Base-by-base conservation (phyloP, 768 basidiomycete species). In the Suillus tomentosus region DNA sequence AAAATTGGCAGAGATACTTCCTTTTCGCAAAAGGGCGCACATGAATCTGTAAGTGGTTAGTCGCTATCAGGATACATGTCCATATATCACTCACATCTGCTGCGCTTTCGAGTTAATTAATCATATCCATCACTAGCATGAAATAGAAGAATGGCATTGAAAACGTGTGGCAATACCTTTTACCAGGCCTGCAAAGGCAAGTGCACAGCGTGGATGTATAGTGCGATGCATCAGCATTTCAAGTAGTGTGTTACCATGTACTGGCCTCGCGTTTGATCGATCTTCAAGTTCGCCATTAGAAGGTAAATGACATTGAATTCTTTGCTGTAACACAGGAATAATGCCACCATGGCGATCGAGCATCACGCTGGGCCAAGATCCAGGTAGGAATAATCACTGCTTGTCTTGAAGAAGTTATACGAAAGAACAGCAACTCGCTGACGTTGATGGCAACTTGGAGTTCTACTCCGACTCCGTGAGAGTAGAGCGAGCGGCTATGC, bases 41-140 rank as follows among this genome's bases (percentile, higher is more conserved):
- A 45, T 45, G 51, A 50, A 60, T 9, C 65, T 66, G 36, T n/a
- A 19, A 14, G 17, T 4, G 8, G 2, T 63, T 24, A 53, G 8
- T 39, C 4, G 39, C 11, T 15, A 43, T 24, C 15, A 24, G 22
- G 34, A 10, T 45, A 27, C 2, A 15, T 53, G 15, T 27, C 27
- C 6, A 8, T 31, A 15, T 40, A 39, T 40, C 39, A 31, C 39
- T 11, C 19, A 15, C 40, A 37, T n/a, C 9, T 34, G 36, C n/a
- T 50, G 51, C 48, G 55, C 55, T 48, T 48, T 36, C 7, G 31
- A 42, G 34, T 24, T 24, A 24, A 24, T 24, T 24, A 24, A 24
- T 24, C 24, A 34, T 17, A 14, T 11, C 5, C 62, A 59, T 63
- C 14, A 31, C 37, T 11, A 15, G 50, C 34, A 34, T 51, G 27